Evolutionary conservation across 163 green algal species (phyloP).

Genomic region (Coccomyxa subellipsoidea): DNA sequence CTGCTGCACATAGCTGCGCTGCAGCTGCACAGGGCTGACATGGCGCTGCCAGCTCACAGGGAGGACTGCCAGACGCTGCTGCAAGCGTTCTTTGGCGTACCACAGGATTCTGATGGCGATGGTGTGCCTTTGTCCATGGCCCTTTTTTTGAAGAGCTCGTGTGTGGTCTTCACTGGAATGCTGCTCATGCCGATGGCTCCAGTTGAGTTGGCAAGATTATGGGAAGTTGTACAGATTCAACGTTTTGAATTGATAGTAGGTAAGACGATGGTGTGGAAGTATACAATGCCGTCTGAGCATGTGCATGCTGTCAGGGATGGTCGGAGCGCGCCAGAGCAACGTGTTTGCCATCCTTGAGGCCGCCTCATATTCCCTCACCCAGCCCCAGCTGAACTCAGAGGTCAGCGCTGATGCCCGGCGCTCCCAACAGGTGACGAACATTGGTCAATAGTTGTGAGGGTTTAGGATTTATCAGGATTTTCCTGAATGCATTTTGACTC

Average conservation of each 20-base stretch:
- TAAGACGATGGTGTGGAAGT: too few relatives aligned
- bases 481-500: too few relatives aligned
- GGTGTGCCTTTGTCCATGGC: background rate
- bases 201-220: too few relatives aligned
- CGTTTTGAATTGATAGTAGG: too few relatives aligned
- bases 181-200: too few relatives aligned
- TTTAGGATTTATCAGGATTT: too few relatives aligned
- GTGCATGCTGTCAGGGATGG: background rate
- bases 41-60: conserved; percentile 21
- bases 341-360: conserved; percentile 24
- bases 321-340: background rate
- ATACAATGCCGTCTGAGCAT: background rate
- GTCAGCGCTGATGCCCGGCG: conserved; percentile 13
- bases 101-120: background rate
- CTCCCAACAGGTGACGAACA: conserved; percentile 21
- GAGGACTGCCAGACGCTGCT: conserved; percentile 30
- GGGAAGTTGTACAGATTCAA: too few relatives aligned
- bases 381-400: conserved; percentile 30
- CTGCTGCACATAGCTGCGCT: conserved; percentile 50
- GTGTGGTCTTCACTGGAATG: too few relatives aligned
- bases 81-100: conserved; percentile 21
- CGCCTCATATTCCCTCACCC: background rate
- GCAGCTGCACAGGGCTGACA: conserved; percentile 37
- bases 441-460: too few relatives aligned
- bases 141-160: too few relatives aligned